These are phyloP conservation scores for Apiospora marii DNA, from an alignment of 2,329 filamentous ascomycete genomes.

Conservation along the genomic window DNA sequence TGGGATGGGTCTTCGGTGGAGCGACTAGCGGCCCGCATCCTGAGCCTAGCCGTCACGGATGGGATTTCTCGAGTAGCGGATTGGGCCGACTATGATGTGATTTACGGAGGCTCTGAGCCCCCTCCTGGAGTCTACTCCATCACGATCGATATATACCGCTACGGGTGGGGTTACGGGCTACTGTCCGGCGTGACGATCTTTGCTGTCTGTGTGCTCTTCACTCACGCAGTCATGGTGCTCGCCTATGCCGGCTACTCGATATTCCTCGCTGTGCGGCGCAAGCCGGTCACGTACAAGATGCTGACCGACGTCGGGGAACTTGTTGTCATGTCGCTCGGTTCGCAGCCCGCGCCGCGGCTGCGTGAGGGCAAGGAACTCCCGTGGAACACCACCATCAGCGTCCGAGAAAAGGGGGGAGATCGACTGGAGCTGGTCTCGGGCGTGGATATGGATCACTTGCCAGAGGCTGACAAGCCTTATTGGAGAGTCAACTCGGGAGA, in stretches of 20 bases:
- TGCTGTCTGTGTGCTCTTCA: not conserved
- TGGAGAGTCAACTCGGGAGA: not conserved
- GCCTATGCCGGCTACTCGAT: not conserved
- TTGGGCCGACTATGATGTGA: not conserved
- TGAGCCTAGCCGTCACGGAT: not conserved
- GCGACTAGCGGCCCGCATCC: not conserved
- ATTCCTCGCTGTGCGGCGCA: not conserved
- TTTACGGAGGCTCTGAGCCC: too few species aligned
- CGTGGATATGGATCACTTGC: not conserved
- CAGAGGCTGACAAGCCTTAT: not conserved
- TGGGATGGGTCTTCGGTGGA: not conserved
- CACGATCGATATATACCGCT: not conserved
- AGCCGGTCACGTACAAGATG: not conserved
- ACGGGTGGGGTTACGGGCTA: not conserved
- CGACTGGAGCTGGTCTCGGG: not conserved
- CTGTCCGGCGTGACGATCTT: not conserved
- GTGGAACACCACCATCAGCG: not conserved
- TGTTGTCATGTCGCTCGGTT: not conserved
- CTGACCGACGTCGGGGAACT: not conserved
- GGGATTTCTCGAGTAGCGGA: not conserved
- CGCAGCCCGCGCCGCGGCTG: not conserved
- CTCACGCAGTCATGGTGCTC: not conserved
- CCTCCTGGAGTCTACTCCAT: not conserved
- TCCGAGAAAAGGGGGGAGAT: not conserved
- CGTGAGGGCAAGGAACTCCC: not conserved